These are phyloP conservation scores for Pseudogymnoascus sp. DNA, from an alignment of 2,329 filamentous ascomycete species.

Conservation along the genomic window DNA sequence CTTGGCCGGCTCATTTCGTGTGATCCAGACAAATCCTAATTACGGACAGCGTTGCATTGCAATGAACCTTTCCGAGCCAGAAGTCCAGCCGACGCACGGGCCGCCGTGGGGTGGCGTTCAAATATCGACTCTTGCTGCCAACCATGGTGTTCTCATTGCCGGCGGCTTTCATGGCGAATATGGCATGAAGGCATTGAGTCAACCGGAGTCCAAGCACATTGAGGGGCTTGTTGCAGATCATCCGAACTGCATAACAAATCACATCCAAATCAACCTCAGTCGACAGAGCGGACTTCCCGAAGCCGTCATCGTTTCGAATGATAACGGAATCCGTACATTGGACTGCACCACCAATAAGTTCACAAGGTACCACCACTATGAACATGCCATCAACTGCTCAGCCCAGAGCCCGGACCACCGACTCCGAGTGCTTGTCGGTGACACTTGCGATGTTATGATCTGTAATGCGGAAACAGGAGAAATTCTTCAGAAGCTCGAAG, in stretches of 20 bases:
- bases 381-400: conserved; percentile 62
- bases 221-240: conserved; percentile 39
- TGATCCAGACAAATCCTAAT: conserved; percentile 45
- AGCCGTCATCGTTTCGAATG: conserved; percentile 57
- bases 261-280: conserved; percentile 49
- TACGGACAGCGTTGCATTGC: conserved; percentile 11
- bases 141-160: conserved; percentile 31
- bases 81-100: conserved; percentile 20
- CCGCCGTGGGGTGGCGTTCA: conserved; percentile 18
- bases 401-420: conserved; percentile 64
- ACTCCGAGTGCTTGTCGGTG: conserved; percentile 65
- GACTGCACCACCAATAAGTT: conserved; percentile 54
- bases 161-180: conserved; percentile 35
- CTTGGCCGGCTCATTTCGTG: conserved; percentile 44
- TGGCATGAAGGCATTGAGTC: conserved; percentile 28
- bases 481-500: conserved; percentile 47
- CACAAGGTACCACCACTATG: conserved; percentile 46
- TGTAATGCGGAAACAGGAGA: conserved; percentile 59
- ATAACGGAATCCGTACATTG: conserved; percentile 48
- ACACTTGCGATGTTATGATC: conserved; percentile 57
- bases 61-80: conserved; percentile 25
- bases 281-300: conserved; percentile 44
- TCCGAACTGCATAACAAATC: conserved; percentile 56
- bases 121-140: conserved; percentile 29
- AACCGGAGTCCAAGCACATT: conserved; percentile 25